Evolutionary conservation across 2,329 filamentous ascomycete species (phyloP).

Genomic region (Aulographum hederae): DNA sequence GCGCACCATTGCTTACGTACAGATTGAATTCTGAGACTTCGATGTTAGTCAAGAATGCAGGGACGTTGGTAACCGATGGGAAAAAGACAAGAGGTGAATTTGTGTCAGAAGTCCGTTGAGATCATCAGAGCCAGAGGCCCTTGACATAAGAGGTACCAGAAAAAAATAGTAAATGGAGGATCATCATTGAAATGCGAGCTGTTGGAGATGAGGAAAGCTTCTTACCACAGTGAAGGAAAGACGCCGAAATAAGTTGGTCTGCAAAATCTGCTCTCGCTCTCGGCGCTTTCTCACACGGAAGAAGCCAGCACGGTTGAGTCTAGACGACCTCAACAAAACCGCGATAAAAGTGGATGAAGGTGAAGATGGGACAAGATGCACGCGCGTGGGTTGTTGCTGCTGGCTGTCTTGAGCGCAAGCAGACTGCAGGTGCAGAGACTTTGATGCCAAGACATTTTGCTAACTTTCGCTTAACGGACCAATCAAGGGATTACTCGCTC

Average conservation of each 20-base stretch:
- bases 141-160: constrained; percentile 99
- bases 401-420: no score
- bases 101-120: constrained; percentile 79
- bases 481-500: neutral
- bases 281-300: neutral
- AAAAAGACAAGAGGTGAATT: no score
- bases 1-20: no score
- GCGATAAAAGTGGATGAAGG: neutral
- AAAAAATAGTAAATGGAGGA: constrained; percentile 41
- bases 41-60: no score
- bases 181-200: constrained; percentile 45
- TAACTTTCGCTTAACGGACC: neutral
- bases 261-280: neutral
- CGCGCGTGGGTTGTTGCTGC: no score
- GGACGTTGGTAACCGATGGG: no score
- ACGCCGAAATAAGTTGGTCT: constrained; percentile 2
- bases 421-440: no score
- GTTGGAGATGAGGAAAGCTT: neutral
- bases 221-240: no score
- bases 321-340: neutral
- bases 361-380: neutral
- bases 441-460: neutral
- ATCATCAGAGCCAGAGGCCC: constrained; percentile 50
- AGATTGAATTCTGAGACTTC: no score
- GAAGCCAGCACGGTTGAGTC: neutral